phyloP scores from a whole-genome alignment of 2,329 filamentous ascomycete genomes.

The Talaromyces albobiverticillius region DNA sequence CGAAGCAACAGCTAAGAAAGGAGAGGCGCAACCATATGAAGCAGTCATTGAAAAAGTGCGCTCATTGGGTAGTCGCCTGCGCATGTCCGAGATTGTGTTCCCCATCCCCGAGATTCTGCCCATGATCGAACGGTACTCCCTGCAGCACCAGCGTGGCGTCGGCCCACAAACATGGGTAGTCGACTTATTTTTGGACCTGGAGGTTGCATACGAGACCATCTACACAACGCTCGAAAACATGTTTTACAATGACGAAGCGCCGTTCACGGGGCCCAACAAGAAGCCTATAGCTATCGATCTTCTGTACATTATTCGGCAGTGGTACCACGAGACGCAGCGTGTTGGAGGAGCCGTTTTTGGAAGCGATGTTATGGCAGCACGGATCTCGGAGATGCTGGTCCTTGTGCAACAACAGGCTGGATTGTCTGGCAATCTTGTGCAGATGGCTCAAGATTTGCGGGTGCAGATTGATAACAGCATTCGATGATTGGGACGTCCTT shows the following conservation, averaged over 20 bases:
- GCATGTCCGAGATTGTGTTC: constrained; percentile 56
- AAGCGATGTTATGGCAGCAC: constrained; percentile 55
- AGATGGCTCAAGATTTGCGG: constrained; percentile 40
- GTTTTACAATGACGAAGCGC: constrained; percentile 65
- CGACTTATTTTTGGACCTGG: constrained; percentile 63
- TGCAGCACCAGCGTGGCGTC: constrained; percentile 48
- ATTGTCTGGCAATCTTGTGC: constrained; percentile 37
- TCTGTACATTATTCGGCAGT: constrained; percentile 58
- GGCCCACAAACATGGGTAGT: constrained; percentile 58
- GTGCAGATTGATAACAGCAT: constrained; percentile 40
- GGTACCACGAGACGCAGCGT: constrained; percentile 58
- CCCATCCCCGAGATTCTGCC: constrained; percentile 54
- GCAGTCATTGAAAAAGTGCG: constrained; percentile 54
- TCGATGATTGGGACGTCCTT: too few species aligned
- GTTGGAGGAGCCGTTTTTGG: constrained; percentile 58
- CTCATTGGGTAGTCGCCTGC: constrained; percentile 54
- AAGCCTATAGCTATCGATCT: constrained; percentile 60
- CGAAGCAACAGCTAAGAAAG: constrained; percentile 47
- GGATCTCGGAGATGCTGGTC: constrained; percentile 44
- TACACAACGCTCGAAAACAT: constrained; percentile 63
- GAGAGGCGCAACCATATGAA: constrained; percentile 45
- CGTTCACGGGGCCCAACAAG: constrained; percentile 59
- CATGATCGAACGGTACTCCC: constrained; percentile 54
- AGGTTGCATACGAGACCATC: constrained; percentile 60
- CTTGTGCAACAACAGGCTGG: constrained; percentile 43